These are phyloP conservation scores for Nitzschia sp. DNA, from an alignment of 108 stramenopile species.

Conservation along the genomic window DNA sequence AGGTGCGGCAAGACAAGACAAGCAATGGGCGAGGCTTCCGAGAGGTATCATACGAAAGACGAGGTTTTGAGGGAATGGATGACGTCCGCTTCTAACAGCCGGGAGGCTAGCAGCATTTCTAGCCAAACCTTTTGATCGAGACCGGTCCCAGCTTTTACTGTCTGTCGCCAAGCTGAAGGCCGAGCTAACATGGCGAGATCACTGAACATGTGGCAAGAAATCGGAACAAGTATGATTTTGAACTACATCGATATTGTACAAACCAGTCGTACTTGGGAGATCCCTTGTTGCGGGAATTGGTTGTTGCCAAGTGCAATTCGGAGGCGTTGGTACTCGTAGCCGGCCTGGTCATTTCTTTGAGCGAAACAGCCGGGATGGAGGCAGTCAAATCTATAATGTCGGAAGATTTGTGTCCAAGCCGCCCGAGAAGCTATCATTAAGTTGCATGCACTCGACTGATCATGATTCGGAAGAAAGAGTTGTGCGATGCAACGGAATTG, in stretches of 20 bases:
- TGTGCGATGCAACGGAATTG: constrained; percentile 5
- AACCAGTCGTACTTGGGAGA: constrained; percentile 19
- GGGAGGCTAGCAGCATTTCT: too few relatives aligned
- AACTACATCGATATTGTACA: constrained; percentile 26
- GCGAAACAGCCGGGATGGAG: constrained; percentile 17
- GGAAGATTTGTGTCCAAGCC: constrained; percentile 55
- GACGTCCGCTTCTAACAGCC: too few relatives aligned
- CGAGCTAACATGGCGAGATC: too few relatives aligned
- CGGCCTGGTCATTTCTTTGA: constrained; percentile 5
- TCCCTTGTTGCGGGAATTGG: constrained; percentile 61
- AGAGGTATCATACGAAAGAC: too few relatives aligned
- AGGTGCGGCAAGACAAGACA: too few relatives aligned
- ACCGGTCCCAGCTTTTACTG: too few relatives aligned
- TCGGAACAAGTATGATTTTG: constrained; percentile 44
- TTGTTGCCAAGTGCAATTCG: constrained; percentile 62
- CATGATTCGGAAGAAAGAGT: constrained; percentile 14
- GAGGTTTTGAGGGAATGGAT: too few relatives aligned
- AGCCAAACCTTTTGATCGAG: too few relatives aligned
- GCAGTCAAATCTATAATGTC: constrained; percentile 38
- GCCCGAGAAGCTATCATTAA: constrained; percentile 31
- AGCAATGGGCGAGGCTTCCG: too few relatives aligned
- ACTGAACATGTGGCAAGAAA: constrained; percentile 4
- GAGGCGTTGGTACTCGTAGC: constrained; percentile 20
- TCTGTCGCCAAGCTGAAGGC: too few relatives aligned
- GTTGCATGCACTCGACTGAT: constrained; percentile 1